phyloP scores from a whole-genome alignment of 2,329 filamentous ascomycete species.

The Mycosphaerella arachidis region DNA sequence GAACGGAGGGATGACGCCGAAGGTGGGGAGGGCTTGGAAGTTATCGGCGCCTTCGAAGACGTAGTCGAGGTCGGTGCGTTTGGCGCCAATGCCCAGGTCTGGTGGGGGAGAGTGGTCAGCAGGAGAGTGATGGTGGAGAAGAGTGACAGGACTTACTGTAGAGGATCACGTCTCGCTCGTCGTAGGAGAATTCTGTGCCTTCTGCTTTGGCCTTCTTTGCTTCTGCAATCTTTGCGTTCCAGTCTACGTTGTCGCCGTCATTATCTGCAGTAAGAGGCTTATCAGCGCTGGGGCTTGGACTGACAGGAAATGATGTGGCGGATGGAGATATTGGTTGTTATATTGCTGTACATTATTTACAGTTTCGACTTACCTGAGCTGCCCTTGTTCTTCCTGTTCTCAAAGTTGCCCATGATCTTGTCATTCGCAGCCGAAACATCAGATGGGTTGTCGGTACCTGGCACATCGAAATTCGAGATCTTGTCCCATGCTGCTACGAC shows the following conservation, averaged over 20 bases:
- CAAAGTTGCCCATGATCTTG: constrained; percentile 79
- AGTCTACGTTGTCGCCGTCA: constrained; percentile 39
- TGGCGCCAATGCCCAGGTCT: constrained; percentile 85
- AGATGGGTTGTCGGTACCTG: constrained; percentile 79
- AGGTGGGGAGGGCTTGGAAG: constrained; percentile 94
- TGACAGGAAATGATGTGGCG: background rate
- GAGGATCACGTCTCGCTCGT: constrained; percentile 82
- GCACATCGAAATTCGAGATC: constrained; percentile 83
- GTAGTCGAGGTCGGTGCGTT: constrained; percentile 78
- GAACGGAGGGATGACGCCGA: constrained; percentile 92
- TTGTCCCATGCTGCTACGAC: constrained; percentile 70
- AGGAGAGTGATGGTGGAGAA: background rate
- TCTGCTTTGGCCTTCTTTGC: constrained; percentile 67
- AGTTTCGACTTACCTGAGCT: constrained; percentile 15
- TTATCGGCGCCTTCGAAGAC: constrained; percentile 87
- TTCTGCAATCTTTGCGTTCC: constrained; percentile 69
- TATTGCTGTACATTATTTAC: background rate
- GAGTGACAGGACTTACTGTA: constrained; percentile 56
- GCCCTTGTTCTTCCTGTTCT: constrained; percentile 68
- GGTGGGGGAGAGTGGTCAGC: constrained; percentile 19
- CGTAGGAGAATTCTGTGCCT: constrained; percentile 74
- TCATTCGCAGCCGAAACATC: constrained; percentile 71
- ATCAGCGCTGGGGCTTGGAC: background rate
- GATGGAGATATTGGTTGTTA: background rate
- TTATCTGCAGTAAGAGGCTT: background rate